Conservation (phyloP, 164 flowering plant genomes). For the Malania oleifera region DNA sequence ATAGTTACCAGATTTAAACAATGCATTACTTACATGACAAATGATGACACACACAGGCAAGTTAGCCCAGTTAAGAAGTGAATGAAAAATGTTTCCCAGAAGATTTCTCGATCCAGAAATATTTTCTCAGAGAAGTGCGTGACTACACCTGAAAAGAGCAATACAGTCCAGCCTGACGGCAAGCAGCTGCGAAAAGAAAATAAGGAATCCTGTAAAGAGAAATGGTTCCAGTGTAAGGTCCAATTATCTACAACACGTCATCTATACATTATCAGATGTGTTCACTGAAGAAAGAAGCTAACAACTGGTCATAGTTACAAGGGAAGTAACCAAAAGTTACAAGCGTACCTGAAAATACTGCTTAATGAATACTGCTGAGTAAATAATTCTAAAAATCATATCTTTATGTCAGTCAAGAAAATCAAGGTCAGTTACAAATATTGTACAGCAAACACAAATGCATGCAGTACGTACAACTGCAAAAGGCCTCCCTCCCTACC, state of each 20-base stretch:
- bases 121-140: conserved; percentile 63
- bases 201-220: conserved; percentile 44
- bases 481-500: no score
- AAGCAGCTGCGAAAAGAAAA: conserved; percentile 67
- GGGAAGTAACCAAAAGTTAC: not conserved
- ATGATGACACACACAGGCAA: conserved; percentile 58
- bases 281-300: not conserved
- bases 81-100: conserved; percentile 62
- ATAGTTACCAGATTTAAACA: no score
- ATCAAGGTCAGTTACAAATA: not conserved
- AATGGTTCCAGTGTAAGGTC: not conserved
- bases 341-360: conserved; percentile 62
- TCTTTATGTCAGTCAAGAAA: conserved; percentile 57
- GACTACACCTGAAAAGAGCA: conserved; percentile 52
- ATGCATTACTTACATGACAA: conserved; percentile 53
- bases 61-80: conserved; percentile 63
- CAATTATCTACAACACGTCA: conserved; percentile 6
- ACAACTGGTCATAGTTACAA: not conserved
- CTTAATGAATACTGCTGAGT: conserved; percentile 78
- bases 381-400: conserved; percentile 75
- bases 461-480: not conserved
- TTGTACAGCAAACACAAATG: not conserved
- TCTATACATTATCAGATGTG: not conserved
- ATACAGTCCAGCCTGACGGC: conserved; percentile 66
- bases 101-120: conserved; percentile 58